phyloP scores from a whole-genome alignment of 2,329 filamentous ascomycete species.

The Pezicula carpinea region DNA sequence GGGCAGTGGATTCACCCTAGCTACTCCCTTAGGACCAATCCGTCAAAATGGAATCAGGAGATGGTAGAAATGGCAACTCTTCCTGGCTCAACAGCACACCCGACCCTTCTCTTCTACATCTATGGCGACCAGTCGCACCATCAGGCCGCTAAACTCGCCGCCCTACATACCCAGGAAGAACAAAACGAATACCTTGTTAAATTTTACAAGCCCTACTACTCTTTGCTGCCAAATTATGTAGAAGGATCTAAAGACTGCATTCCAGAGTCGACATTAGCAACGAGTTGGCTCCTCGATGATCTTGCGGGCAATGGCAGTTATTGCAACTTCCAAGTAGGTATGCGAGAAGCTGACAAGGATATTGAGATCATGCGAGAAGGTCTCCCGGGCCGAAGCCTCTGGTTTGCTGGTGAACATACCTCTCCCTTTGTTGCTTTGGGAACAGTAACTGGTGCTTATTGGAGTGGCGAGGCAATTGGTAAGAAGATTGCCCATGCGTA shows the following conservation, averaged over 20 bases:
- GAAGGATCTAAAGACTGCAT: slow-evolving; percentile 39
- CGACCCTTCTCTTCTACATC: slow-evolving; percentile 65
- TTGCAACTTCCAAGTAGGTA: slow-evolving; percentile 61
- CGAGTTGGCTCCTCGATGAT: slow-evolving; percentile 61
- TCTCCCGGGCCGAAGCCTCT: slow-evolving; percentile 36
- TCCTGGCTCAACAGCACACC: slow-evolving; percentile 42
- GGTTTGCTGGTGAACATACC: slow-evolving; percentile 74
- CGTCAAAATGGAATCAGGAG: slow-evolving; percentile 54
- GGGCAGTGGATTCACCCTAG: slow-evolving; percentile 55
- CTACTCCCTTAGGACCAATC: slow-evolving; percentile 48
- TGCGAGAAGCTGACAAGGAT: slow-evolving; percentile 53
- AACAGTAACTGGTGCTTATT: slow-evolving; percentile 86
- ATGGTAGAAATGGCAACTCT: slow-evolving; percentile 57
- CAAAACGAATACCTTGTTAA: slow-evolving; percentile 26
- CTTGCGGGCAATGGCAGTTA: slow-evolving; percentile 65
- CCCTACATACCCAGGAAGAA: slow-evolving; percentile 10
- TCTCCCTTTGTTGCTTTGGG: slow-evolving; percentile 85
- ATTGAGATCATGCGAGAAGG: slow-evolving; percentile 47
- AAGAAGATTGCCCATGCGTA: slow-evolving; percentile 56
- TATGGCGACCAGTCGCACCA: slow-evolving; percentile 39
- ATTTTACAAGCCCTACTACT: slow-evolving; percentile 63
- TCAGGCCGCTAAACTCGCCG: slow-evolving; percentile 22
- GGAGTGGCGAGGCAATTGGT: slow-evolving; percentile 79
- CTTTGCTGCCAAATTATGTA: slow-evolving; percentile 54
- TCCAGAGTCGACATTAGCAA: slow-evolving; percentile 52